Base-by-base conservation (phyloP, 768 basidiomycete species). In the Boletus edulis region DNA sequence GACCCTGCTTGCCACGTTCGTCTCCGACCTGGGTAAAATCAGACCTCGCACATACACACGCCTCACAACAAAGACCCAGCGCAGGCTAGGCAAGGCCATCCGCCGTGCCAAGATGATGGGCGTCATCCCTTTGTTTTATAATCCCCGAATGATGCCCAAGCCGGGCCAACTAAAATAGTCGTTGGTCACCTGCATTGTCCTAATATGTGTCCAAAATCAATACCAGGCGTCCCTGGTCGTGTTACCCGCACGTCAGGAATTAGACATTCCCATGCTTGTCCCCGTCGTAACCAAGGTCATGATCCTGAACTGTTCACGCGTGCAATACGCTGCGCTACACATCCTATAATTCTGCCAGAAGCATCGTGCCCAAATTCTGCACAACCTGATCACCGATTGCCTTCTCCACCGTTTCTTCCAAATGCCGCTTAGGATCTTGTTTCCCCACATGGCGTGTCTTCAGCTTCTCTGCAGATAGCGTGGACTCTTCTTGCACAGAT, bases 401-500 rank as follows among this genome's bases (percentile, higher is more conserved):
- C 73, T 90, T 93, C 76, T 98, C 97, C 7, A 98, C 97, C 29
- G 91, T 90, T 73, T 98, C 97, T 65, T 96, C 94, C 59, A 99
- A 72, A 77, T 99, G 97, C 62, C 97, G 84, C 75, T 99, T 99
- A 34, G 97, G 97, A 74, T 98, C 95, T 64, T 95, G 91, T 72
- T 96, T 97, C 54, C 95, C 95, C 63, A 98, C 94, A 72, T 97
- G 95, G 62, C 97, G 85, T 47, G 95, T 98, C 77, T 97, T 97
- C 35, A 98, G 81, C 70, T 98, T 94, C 52, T 98, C 93, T 7
- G 87, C 68, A 14, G 93, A 90, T 51, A 99, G 75, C n/a, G 94
- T 98, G 51, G 94, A 89, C 72, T 98, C 97, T 72, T 98, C 97
- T 74, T 96, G 91, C 46, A 99, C 93, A 0, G 94, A 96, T 73